phyloP scores from a whole-genome alignment of 768 basidiomycete genomes.

The Sporobolomyces pararoseus region DNA sequence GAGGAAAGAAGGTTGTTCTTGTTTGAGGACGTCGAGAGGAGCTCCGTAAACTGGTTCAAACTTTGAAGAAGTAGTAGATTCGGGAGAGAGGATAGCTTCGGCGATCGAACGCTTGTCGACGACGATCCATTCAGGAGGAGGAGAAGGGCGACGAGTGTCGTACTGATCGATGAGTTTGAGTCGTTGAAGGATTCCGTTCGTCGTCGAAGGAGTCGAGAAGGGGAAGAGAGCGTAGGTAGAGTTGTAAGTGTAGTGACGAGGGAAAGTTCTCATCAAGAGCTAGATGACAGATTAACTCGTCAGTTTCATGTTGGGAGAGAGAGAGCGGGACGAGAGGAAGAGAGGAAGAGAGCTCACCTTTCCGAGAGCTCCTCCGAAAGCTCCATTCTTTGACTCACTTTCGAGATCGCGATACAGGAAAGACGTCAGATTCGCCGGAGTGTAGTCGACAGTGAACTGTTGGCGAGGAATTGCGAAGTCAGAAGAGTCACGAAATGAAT shows the following conservation, averaged over 20 bases:
- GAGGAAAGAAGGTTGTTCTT: slow-evolving; percentile 1
- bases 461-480: background rate
- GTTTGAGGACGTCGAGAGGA: background rate
- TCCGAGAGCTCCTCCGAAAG: slow-evolving; percentile 32
- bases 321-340: background rate
- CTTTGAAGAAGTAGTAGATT: background rate
- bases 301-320: background rate
- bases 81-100: background rate
- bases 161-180: slow-evolving; percentile 26
- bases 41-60: slow-evolving; percentile 21
- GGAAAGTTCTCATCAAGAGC: slow-evolving; percentile 31
- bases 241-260: slow-evolving; percentile 22
- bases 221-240: slow-evolving; percentile 70
- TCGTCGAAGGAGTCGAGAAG: slow-evolving; percentile 49
- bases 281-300: slow-evolving; percentile 54
- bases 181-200: slow-evolving; percentile 16
- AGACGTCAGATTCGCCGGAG: slow-evolving; percentile 69
- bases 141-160: slow-evolving; percentile 8
- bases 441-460: slow-evolving; percentile 44
- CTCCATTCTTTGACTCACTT: slow-evolving; percentile 13
- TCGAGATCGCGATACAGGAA: slow-evolving; percentile 56
- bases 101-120: background rate
- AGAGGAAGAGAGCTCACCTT: slow-evolving; percentile 12
- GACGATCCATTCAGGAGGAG: background rate
- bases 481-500: background rate